Conservation (phyloP, 2,329 filamentous ascomycete species). For the Fusarium drepaniforme region DNA sequence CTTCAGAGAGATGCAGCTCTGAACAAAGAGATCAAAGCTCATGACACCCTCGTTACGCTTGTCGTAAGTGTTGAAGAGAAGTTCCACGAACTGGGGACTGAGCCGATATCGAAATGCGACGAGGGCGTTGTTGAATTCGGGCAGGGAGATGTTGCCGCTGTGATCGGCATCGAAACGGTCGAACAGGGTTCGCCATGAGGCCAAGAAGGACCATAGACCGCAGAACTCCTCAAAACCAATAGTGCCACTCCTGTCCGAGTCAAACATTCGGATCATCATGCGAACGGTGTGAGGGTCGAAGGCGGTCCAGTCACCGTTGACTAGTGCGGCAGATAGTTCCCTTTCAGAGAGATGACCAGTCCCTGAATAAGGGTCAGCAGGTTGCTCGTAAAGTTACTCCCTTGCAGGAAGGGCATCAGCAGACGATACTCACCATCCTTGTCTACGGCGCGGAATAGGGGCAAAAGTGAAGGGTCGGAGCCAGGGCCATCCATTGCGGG, state of each 20-base stretch:
- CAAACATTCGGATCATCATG: conserved; percentile 99
- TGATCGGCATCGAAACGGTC: conserved; percentile 93
- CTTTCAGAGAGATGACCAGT: conserved; percentile 86
- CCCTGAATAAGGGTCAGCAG: conserved; percentile 55
- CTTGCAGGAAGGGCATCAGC: background rate
- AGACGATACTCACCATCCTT: conserved; percentile 74
- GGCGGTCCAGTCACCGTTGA: conserved; percentile 95
- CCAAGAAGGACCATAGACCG: conserved; percentile 94
- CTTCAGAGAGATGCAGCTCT: conserved; percentile 96
- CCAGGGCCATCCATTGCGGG: conserved; percentile 65
- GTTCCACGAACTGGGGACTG: conserved; percentile 83
- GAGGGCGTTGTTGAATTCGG: conserved; percentile 91
- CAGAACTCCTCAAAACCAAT: conserved; percentile 98
- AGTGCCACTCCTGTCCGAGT: conserved; percentile 87
- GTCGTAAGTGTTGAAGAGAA: conserved; percentile 92
- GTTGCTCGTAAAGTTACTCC: background rate
- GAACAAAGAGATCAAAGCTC: conserved; percentile 97
- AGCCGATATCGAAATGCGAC: conserved; percentile 94
- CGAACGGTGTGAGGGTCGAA: conserved; percentile 95
- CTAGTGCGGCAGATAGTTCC: conserved; percentile 89
- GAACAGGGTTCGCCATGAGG: conserved; percentile 93
- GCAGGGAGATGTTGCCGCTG: conserved; percentile 85
- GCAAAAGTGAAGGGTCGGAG: conserved; percentile 72
- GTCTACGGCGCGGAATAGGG: conserved; percentile 92
- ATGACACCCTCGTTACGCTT: conserved; percentile 77